Conservation (phyloP, 2,329 filamentous ascomycete species). For the Exophiala sp. region DNA sequence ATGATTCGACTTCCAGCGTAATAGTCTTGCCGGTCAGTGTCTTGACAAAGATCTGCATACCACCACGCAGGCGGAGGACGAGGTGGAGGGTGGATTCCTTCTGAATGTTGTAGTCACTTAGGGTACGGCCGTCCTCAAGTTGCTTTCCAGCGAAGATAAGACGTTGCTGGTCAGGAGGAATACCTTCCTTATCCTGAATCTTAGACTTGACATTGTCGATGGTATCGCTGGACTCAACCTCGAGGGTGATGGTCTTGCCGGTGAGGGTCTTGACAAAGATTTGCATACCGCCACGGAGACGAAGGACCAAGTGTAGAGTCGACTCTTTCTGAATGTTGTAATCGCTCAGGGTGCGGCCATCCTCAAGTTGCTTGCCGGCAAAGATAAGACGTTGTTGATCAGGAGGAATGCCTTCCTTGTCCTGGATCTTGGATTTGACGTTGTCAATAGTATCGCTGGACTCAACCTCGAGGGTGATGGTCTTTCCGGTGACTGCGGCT, state of each 20-base stretch:
- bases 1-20: slow-evolving; percentile 81
- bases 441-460: slow-evolving; percentile 48
- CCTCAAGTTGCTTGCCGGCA: slow-evolving; percentile 54
- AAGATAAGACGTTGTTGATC: slow-evolving; percentile 56
- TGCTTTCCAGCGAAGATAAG: slow-evolving; percentile 96
- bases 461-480: slow-evolving; percentile 48
- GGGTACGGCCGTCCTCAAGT: slow-evolving; percentile 85
- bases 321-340: slow-evolving; percentile 57
- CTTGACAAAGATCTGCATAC: slow-evolving; percentile 58
- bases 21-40: slow-evolving; percentile 79
- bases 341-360: slow-evolving; percentile 51
- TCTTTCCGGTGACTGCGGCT: slow-evolving; percentile 54
- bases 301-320: slow-evolving; percentile 68
- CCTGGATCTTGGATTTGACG: slow-evolving; percentile 55
- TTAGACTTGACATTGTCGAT: slow-evolving; percentile 97
- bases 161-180: slow-evolving; percentile 92
- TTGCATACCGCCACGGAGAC: slow-evolving; percentile 55
- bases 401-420: slow-evolving; percentile 55
- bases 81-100: slow-evolving; percentile 84
- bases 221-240: slow-evolving; percentile 69
- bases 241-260: slow-evolving; percentile 60
- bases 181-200: slow-evolving; percentile 97
- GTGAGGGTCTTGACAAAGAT: slow-evolving; percentile 54
- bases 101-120: slow-evolving; percentile 92
- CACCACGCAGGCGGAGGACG: slow-evolving; percentile 80